Evolutionary conservation across 225 moss, liverwort and hornwort species (phyloP), one percentile per base, ranked within the genome.

Genomic region (Asterella californica): DNA sequence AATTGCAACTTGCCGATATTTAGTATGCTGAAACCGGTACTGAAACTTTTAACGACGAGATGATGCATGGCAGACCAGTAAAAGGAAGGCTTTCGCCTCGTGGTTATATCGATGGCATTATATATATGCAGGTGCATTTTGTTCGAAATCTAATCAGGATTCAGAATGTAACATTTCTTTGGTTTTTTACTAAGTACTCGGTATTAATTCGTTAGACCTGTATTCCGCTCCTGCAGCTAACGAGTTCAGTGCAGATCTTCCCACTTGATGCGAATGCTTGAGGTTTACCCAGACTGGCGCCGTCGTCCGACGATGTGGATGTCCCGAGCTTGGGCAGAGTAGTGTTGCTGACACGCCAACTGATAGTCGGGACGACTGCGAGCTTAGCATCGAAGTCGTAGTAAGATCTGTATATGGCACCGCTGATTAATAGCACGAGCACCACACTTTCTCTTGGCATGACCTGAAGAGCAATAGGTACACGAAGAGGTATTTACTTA

Each of bases 391-490:
- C 79, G 33, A 79, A 69, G 10, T 79, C 79, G 69, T 49, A 79
- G 12, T 70, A 38, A 21, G 79, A 79, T 34, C 33, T 69, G 38
- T 70, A 79, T 11, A 70, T 70, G 36, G 68, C 68, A 60, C 50
- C 21, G 49, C 47, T 25, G 48, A 79, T 54, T 19, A 79, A 29
- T 3, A 79, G 69, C 68, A 55, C 79, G 0, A 79, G 55, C 34
- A 79, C 69, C 42, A 70, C 69, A 30, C 79, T 79, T 38, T 79
- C 79, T 14, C 69, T 52, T 34, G 67, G 79, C 68, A 79, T 69
- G 11, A 79, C 79, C 79, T 79, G 69, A 36, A 67, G 29, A 42
- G 22, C 0, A 75, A 53, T 22, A 6, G 22, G 8, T 37, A 9
- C 32, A 61, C 1, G 17, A 17, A 52, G 17, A 52, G 52, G 17